Percentiles rank a stretch among this genome's conserved stretches.
Evolutionary conservation across 768 basidiomycete species (phyloP).

Genomic region (Russula compacta): DNA sequence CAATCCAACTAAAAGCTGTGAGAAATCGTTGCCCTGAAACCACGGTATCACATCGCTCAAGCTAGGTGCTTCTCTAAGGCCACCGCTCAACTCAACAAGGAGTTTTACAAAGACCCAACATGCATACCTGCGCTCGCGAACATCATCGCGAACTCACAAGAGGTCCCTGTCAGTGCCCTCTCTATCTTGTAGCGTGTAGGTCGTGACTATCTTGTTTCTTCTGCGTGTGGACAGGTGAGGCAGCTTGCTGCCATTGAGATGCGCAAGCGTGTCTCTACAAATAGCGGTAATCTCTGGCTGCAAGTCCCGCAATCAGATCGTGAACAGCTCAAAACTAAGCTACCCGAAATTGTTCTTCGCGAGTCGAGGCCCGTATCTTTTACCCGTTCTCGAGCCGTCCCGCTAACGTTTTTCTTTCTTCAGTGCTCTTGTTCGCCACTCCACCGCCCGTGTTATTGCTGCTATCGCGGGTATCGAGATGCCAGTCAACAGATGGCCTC

Average conservation of each 20-base stretch:
- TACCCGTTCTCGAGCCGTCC: slow-evolving; percentile 3
- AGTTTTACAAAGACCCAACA: slow-evolving; percentile 84
- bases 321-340: slow-evolving; percentile 72
- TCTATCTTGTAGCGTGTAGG: neutral
- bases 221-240: slow-evolving; percentile 52
- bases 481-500: slow-evolving; percentile 67
- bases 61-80: slow-evolving; percentile 42
- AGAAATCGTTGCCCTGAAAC: slow-evolving; percentile 27
- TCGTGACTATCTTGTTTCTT: neutral
- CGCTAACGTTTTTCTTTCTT: slow-evolving; percentile 11
- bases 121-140: slow-evolving; percentile 88
- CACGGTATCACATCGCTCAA: slow-evolving; percentile 6
- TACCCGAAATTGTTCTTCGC: slow-evolving; percentile 67
- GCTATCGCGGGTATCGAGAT: slow-evolving; percentile 89
- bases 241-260: slow-evolving; percentile 97
- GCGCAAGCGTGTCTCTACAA: slow-evolving; percentile 79
- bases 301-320: slow-evolving; percentile 58
- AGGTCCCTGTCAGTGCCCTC: slow-evolving; percentile 56
- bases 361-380: slow-evolving; percentile 59
- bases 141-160: slow-evolving; percentile 79
- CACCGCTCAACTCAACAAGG: slow-evolving; percentile 81
- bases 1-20: slow-evolving; percentile 80
- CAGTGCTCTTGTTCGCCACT: slow-evolving; percentile 87
- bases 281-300: slow-evolving; percentile 78
- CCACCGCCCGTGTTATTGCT: slow-evolving; percentile 85